Evolutionary conservation across 371 early-diverging fungal species (phyloP).

Genomic region (Apophysomyces trapeziformis): DNA sequence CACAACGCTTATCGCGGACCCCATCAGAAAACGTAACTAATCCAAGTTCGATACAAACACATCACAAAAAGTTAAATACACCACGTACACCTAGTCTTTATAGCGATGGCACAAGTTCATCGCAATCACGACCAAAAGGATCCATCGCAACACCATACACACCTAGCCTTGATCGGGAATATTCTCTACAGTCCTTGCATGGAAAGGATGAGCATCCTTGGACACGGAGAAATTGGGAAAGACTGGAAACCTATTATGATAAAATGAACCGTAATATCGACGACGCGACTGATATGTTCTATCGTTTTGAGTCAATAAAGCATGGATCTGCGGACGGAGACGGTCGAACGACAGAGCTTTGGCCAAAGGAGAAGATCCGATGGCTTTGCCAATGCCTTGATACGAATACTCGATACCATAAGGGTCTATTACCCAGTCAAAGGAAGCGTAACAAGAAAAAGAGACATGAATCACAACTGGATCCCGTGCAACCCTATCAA

Average conservation of each 20-base stretch:
- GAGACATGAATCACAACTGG: background rate
- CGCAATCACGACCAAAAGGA: background rate
- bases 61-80: too few relatives aligned
- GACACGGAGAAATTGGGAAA: constrained; percentile 7
- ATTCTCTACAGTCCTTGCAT: background rate
- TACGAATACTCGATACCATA: constrained; percentile 11
- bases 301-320: background rate
- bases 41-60: too few relatives aligned
- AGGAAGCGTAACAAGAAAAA: constrained; percentile 3
- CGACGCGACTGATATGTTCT: constrained; percentile 3
- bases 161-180: background rate
- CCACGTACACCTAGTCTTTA: too few relatives aligned
- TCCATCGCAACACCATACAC: background rate
- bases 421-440: constrained; percentile 9
- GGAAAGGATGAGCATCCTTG: background rate
- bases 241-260: background rate
- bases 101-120: background rate
- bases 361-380: constrained; percentile 8
- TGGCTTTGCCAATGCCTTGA: constrained; percentile 12
- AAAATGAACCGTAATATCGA: constrained; percentile 10
- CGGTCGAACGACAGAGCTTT: background rate
- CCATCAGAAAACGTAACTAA: too few relatives aligned
- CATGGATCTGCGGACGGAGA: background rate
- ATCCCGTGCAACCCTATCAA: background rate
- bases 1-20: too few relatives aligned